Base-by-base conservation (phyloP, 495 filamentous ascomycete genomes). In the Rostrohypoxylon terebratum region DNA sequence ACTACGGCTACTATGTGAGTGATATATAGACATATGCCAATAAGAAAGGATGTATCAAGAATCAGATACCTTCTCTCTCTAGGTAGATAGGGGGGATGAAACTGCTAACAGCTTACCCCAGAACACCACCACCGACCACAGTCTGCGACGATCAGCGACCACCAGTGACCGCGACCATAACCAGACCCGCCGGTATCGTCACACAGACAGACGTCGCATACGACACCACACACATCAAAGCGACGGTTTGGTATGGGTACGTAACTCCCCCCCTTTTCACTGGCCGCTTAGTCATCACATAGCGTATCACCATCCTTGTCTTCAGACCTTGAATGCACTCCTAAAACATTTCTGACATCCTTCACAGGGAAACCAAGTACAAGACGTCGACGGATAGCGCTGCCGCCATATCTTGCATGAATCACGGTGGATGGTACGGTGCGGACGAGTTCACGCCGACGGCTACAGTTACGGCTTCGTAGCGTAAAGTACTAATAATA, bases 1-100 rank as follows among this genome's bases (percentile, higher is more conserved):
- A 69, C 76, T n/a, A 83, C 80, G 3, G 77, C 80, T 2, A 83
- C 81, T 13, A 71, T 83, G 81, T 83, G 79, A 71, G 80, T 65
- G 8, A 18, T 6, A 18, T 18, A 25, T 34, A 38, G 9, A 9
- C 34, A 38, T 13, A 3, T 2, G 9, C 11, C 34, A 13, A 38
- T 38, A 11, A 44, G 25, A 34, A 51, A 4, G 21, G 34, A 4
- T 23, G 21, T 18, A 23, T 38, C 34, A 40, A 20, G 11, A 59
- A 21, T 21, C 21, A 9, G 10, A 28, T 23, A 40, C 1, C 23
- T 34, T 10, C 8, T 11, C n/a, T n/a, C n/a, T n/a, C n/a, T 54
- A 28, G 23, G 0, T 21, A 36, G 9, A 23, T 11, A 11, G 7
- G 42, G 6, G 34, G 7, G 31, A n/a, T 28, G 28, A 28, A 4